Evolutionary conservation across 73 alveolate species (phyloP), one percentile per base, ranked within the genome.

Genomic region (Symbiodinium natans): DNA sequence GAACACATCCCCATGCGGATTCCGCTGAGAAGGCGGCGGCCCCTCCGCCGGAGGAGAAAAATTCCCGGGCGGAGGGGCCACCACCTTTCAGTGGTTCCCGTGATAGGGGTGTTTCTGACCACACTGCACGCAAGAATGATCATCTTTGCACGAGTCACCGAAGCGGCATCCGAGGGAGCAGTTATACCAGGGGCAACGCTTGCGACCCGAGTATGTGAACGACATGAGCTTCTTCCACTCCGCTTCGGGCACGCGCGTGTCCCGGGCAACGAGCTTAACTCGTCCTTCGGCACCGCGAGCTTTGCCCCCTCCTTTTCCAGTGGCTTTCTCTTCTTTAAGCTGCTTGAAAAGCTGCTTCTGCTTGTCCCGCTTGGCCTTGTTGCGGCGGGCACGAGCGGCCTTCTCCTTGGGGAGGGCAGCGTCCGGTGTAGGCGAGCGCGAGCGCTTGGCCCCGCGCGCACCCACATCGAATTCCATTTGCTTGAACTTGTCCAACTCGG

Each of bases 401-500:
- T 6, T 6, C 59, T 6, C 21, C 5, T 21, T 19, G 27, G 63
- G 3, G 2, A 41, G 23, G 7, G 38, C 13, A 1, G 52, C 9
- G 8, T 48, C 63, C 5, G 93, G 59, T 1, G 41, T 41, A 6
- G 19, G 5, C 33, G 74, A 56, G 15, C 74, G 74, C 31, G 5
- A 5, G 5, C 74, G 25, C 74, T 56, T 56, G 5, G 74, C 31
- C 31, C 21, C 21, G 21, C 21, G 6, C 13, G 6, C 21, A 6
- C 21, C 21, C 6, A 21, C 74, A 8, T 21, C 31, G 74, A 3
- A 4, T 11, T 73, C 25, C 8, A 63, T 63, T 36, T 82, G 89
- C 59, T 39, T 13, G 89, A 82, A 82, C 89, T 82, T 82, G 38
- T 82, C 89, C 33, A 82, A 38, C 9, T 82, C 89, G 31, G 93